phyloP scores from a whole-genome alignment of 2,329 filamentous ascomycete genomes.

The Cercospora sojina region DNA sequence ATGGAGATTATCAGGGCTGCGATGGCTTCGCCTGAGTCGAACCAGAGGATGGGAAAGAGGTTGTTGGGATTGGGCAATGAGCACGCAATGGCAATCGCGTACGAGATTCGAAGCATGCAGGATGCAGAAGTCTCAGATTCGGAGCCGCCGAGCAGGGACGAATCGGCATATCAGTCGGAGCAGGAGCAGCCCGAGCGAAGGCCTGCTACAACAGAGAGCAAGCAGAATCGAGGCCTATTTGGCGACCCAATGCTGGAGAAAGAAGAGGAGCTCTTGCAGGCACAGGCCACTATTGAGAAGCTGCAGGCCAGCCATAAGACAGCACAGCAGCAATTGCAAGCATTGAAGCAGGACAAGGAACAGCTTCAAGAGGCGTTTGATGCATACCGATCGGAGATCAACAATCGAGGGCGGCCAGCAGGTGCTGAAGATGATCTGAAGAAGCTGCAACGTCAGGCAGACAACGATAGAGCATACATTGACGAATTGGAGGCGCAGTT shows the following conservation, averaged over 20 bases:
- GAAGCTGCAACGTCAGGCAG: constrained; percentile 45
- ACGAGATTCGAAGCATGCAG: constrained; percentile 37
- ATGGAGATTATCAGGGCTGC: constrained; percentile 51
- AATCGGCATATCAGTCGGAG: constrained; percentile 35
- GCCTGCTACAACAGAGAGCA: constrained; percentile 21
- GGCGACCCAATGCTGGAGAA: constrained; percentile 50
- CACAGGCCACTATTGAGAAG: constrained; percentile 48
- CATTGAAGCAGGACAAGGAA: constrained; percentile 43
- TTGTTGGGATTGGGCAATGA: constrained; percentile 36
- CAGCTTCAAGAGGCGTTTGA: constrained; percentile 51
- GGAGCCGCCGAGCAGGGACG: constrained; percentile 34
- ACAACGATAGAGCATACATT: constrained; percentile 51
- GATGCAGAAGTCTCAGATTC: constrained; percentile 32
- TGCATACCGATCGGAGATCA: constrained; percentile 48
- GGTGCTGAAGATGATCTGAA: constrained; percentile 46
- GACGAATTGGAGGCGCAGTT: constrained; percentile 51
- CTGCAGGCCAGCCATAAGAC: constrained; percentile 44
- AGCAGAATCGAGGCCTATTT: constrained; percentile 28
- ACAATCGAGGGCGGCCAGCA: constrained; percentile 41
- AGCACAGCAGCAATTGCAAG: constrained; percentile 45
- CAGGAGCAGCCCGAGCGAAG: constrained; percentile 27
- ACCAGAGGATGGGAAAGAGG: constrained; percentile 46
- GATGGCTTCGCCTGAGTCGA: constrained; percentile 50
- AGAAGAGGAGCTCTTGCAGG: constrained; percentile 51
- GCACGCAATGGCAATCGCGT: constrained; percentile 37